Conservation (phyloP, 2,329 filamentous ascomycete species). For the Mycosphaerella sp. region DNA sequence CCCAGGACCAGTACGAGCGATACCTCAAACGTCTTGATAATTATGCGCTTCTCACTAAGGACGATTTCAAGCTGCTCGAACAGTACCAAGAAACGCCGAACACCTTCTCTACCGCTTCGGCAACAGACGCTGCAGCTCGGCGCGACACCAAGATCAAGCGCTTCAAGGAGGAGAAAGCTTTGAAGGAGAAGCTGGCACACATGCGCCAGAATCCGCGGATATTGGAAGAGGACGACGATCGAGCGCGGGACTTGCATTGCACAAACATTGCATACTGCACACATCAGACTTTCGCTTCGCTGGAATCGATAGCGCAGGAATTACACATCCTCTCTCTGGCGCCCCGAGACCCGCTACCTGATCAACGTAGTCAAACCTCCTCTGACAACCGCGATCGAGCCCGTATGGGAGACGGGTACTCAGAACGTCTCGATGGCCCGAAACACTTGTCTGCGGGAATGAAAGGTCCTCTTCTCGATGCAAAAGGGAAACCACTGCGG, state of each 20-base stretch:
- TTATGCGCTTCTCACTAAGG: conserved; percentile 64
- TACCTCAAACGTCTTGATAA: conserved; percentile 72
- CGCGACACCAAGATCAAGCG: conserved; percentile 79
- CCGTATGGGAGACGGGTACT: conserved; percentile 50
- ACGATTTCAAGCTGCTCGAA: conserved; percentile 64
- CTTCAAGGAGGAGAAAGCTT: conserved; percentile 76
- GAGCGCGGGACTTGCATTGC: conserved; percentile 71
- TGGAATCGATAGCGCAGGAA: conserved; percentile 85
- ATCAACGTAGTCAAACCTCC: conserved; percentile 31
- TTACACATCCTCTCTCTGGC: conserved; percentile 73
- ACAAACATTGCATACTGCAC: conserved; percentile 66
- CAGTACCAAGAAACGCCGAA: conserved; percentile 65
- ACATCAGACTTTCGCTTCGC: conserved; percentile 74
- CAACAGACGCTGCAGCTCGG: conserved; percentile 60
- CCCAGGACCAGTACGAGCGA: conserved; percentile 66
- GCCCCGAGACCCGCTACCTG: conserved; percentile 48
- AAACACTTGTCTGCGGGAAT: conserved; percentile 48
- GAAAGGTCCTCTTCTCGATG: conserved; percentile 63
- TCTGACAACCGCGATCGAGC: conserved; percentile 47
- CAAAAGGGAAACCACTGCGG: conserved; percentile 75
- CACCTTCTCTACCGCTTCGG: conserved; percentile 66
- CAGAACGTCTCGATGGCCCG: conserved; percentile 66
- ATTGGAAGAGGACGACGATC: conserved; percentile 72
- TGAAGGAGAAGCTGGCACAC: conserved; percentile 76
- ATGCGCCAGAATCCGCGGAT: conserved; percentile 54